Conservation (phyloP, 78 protist genomes). For the Polysphondylium violaceum region DNA sequence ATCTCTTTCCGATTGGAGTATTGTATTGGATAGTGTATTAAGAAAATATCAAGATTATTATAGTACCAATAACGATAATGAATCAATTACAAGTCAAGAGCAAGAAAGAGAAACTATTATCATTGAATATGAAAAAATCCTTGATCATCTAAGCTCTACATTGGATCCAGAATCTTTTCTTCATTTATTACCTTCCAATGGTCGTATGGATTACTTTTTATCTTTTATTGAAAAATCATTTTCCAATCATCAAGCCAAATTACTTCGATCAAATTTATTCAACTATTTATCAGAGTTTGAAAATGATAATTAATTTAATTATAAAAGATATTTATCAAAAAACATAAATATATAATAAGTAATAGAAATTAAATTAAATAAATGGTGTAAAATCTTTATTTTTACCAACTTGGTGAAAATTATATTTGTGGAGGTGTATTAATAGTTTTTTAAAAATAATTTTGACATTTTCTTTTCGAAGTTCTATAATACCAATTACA, state of each 20-base stretch:
- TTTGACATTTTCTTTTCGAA: too few species aligned
- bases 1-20: constrained; percentile 20
- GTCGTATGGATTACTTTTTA: constrained; percentile 60
- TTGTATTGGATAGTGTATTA: constrained; percentile 28
- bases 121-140: constrained; percentile 35
- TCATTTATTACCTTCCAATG: constrained; percentile 54
- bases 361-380: too few species aligned
- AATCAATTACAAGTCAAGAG: not conserved
- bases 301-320: too few species aligned
- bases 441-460: too few species aligned
- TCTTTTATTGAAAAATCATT: constrained; percentile 68
- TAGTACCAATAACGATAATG: not conserved
- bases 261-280: constrained; percentile 24
- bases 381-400: too few species aligned
- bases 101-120: constrained; percentile 5
- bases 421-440: too few species aligned
- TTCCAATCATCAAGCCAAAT: constrained; percentile 55
- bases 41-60: constrained; percentile 21
- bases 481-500: too few species aligned
- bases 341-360: too few species aligned
- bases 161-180: constrained; percentile 70
- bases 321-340: too few species aligned
- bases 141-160: constrained; percentile 32
- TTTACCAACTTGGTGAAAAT: too few species aligned
- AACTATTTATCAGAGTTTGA: constrained; percentile 16